phyloP scores from a whole-genome alignment of 805 yeast genomes.

The Metschnikowia drakensbergensis region DNA sequence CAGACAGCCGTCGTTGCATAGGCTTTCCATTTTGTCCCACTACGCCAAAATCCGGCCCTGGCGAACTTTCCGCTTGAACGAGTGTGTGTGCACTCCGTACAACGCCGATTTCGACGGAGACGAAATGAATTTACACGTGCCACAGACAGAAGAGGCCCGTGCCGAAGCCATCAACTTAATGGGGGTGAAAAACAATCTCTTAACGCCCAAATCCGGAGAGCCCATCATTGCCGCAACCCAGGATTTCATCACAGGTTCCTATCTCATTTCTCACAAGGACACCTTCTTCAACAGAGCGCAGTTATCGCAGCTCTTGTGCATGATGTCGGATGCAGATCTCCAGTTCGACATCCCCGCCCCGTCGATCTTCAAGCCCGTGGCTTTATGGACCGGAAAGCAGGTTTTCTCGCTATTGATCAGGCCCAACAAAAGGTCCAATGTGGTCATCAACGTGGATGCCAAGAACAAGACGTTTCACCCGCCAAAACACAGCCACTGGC shows the following conservation, averaged over 20 bases:
- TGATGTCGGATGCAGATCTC: slow-evolving; percentile 91
- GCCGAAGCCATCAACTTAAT: slow-evolving; percentile 97
- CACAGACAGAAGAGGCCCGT: slow-evolving; percentile 98
- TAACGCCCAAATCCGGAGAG: slow-evolving; percentile 97
- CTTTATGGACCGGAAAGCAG: slow-evolving; percentile 97
- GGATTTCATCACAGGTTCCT: slow-evolving; percentile 97
- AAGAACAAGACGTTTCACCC: slow-evolving; percentile 86
- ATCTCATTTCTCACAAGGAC: slow-evolving; percentile 87
- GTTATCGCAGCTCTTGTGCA: slow-evolving; percentile 74
- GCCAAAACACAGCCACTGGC: slow-evolving; percentile 58
- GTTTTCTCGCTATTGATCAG: slow-evolving; percentile 81
- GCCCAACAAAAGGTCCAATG: slow-evolving; percentile 74
- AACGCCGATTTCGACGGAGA: slow-evolving; percentile 99
- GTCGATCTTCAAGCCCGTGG: slow-evolving; percentile 81
- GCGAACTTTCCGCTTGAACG: slow-evolving; percentile 95
- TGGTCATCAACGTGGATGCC: slow-evolving; percentile 87
- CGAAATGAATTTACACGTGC: slow-evolving; percentile 98
- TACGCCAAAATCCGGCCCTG: slow-evolving; percentile 95
- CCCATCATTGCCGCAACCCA: slow-evolving; percentile 99
- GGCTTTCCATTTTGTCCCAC: slow-evolving; percentile 90
- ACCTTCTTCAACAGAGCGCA: slow-evolving; percentile 86
- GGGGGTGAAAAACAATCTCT: slow-evolving; percentile 94
- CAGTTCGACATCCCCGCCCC: slow-evolving; percentile 97
- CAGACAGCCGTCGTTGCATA: slow-evolving; percentile 96
- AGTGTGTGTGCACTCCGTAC: slow-evolving; percentile 98